phyloP scores from a whole-genome alignment of 345 rosid genomes.

The Hypericum perforatum region DNA sequence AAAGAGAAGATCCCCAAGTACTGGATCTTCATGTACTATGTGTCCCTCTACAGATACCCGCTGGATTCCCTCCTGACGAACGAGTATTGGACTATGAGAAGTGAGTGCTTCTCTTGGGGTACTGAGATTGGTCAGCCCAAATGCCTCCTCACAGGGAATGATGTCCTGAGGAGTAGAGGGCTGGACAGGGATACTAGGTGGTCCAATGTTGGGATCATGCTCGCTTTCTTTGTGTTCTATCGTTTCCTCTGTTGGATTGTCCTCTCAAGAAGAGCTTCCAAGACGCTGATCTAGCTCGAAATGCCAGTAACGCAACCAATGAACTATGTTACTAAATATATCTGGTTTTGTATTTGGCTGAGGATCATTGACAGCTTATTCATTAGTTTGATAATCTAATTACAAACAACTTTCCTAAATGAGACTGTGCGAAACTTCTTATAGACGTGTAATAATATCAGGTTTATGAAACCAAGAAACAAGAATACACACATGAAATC shows the following conservation, averaged over 20 bases:
- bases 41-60: slow-evolving; percentile 73
- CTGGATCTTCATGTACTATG: slow-evolving; percentile 91
- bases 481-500: too few species aligned
- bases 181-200: slow-evolving; percentile 57
- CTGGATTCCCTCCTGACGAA: slow-evolving; percentile 57
- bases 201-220: slow-evolving; percentile 79
- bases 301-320: too few species aligned
- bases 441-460: too few species aligned
- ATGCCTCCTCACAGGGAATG: slow-evolving; percentile 61
- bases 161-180: slow-evolving; percentile 63
- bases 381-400: too few species aligned
- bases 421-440: too few species aligned
- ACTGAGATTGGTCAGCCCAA: neutral
- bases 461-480: too few species aligned
- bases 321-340: too few species aligned
- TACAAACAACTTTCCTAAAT: too few species aligned
- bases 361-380: too few species aligned
- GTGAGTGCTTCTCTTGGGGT: slow-evolving; percentile 52
- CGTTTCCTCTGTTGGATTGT: slow-evolving; percentile 76
- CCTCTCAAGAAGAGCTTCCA: slow-evolving; percentile 57
- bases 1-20: slow-evolving; percentile 75
- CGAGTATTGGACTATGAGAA: slow-evolving; percentile 66
- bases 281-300: slow-evolving; percentile 14
- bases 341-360: too few species aligned
- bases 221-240: slow-evolving; percentile 72